These are phyloP conservation scores for Verticillium albo-atrum DNA, from an alignment of 2,329 filamentous ascomycete species.

Conservation along the genomic window DNA sequence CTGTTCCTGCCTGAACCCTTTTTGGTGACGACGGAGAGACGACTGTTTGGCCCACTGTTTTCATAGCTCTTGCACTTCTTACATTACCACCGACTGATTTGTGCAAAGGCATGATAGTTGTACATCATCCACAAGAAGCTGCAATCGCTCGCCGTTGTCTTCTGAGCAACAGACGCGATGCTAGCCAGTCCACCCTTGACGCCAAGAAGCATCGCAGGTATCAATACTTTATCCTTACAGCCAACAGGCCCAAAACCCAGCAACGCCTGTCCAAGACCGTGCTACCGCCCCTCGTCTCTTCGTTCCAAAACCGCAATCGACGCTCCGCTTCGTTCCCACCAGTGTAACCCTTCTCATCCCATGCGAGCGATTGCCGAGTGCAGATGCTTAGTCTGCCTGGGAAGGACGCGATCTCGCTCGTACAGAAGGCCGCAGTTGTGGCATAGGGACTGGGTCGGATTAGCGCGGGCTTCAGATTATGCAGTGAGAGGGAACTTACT, in stretches of 20 bases:
- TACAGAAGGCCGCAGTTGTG: constrained; percentile 89
- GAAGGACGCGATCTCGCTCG: constrained; percentile 80
- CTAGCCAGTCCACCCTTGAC: background rate
- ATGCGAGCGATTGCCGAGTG: constrained; percentile 11
- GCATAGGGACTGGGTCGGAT: constrained; percentile 65
- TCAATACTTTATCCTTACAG: background rate
- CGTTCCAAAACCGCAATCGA: background rate
- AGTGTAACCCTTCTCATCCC: background rate
- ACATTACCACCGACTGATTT: background rate
- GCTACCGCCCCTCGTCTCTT: background rate
- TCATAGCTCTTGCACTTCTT: too few relatives aligned
- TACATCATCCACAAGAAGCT: background rate
- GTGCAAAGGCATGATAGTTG: background rate
- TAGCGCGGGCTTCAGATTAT: background rate
- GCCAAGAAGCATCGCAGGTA: background rate
- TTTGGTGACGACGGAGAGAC: too few relatives aligned
- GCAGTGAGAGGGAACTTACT: constrained; percentile 47
- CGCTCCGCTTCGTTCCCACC: background rate
- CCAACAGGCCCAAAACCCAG: background rate
- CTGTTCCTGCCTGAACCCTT: too few relatives aligned
- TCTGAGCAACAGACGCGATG: background rate
- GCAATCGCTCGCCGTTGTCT: background rate
- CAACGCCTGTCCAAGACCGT: background rate
- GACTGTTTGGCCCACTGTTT: too few relatives aligned
- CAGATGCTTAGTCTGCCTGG: constrained; percentile 30